Evolutionary conservation across 352 stramenopile genomes (phyloP), one percentile per base, ranked within the genome.

Genomic region (Pelagophyceae sp.): DNA sequence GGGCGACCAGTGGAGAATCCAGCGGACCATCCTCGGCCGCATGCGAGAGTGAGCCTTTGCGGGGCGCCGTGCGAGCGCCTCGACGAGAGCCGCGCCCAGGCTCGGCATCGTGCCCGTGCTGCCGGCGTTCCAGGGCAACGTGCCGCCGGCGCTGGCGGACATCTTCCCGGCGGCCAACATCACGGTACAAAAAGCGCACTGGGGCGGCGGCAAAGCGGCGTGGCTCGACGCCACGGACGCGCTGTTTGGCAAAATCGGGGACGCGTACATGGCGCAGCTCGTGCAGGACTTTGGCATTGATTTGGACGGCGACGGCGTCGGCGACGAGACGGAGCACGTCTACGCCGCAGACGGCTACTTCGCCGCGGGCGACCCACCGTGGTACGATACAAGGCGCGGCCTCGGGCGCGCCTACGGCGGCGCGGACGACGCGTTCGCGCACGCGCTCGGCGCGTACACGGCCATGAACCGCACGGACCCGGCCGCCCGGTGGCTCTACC

Each of bases 101-200:
- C 90, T 94, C 27, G 91, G 90, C 64, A 96, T 96, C 86, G 79
- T 94, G n/a, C 90, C 90, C 32, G 87, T 91, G 20, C 83, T 96
- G n/a, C 92, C 91, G 0, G 90, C 84, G 0, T 96, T 96, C 79
- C 89, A 82, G 71, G 82, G 91, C 0, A 90, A 95, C 72, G 89
- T 96, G 32, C 91, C 92, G 0, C 84, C 92, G 79, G 90, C 93
- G 72, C 77, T 96, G 54, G 86, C 89, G 72, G 33, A 79, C 29
- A 80, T 89, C 15, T 93, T 89, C 79, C 84, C 90, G 0, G 80
- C 89, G 23, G 86, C 89, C 25, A 92, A 91, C 77, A 93, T 94
- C 79, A 83, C 80, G 23, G 83, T 85, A 54, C 84, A 88, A 23
- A 92, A 88, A 27, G 87, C 88, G 20, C 90, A 91, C 79, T 93